Evolutionary conservation across 2,329 filamentous ascomycete genomes (phyloP).

Genomic region (Alternaria sp.): DNA sequence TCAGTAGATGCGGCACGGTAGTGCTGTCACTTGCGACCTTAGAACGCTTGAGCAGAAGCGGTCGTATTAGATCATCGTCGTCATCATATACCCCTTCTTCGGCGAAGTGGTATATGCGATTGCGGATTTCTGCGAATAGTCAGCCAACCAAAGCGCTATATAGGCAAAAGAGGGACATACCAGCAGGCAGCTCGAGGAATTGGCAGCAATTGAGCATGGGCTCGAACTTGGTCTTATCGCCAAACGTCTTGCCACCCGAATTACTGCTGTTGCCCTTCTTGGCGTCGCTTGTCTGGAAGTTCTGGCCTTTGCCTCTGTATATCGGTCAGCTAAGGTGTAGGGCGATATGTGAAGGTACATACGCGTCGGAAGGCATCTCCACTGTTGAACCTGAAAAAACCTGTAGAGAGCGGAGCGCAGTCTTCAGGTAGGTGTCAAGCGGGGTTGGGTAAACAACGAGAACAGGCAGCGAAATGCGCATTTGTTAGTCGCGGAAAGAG

Average conservation of each 20-base stretch:
- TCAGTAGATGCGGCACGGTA: not conserved
- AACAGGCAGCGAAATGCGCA: not conserved
- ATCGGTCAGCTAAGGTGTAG: not conserved
- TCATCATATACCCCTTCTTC: not conserved
- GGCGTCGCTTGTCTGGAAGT: not conserved
- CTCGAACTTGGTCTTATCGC: not conserved
- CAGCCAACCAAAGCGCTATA: not conserved
- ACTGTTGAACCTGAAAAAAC: not conserved
- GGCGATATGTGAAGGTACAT: not conserved
- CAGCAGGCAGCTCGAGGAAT: not conserved
- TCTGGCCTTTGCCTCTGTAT: not conserved
- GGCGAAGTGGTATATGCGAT: not conserved
- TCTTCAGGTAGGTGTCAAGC: not conserved
- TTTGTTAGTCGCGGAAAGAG: not conserved
- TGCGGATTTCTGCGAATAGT: not conserved
- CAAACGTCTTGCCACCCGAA: not conserved
- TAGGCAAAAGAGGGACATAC: not conserved
- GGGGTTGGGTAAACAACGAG: not conserved
- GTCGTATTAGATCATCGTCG: not conserved
- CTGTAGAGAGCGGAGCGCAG: not conserved
- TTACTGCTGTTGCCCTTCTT: not conserved
- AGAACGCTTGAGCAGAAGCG: not conserved
- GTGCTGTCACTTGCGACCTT: not conserved
- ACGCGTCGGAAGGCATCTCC: not conserved
- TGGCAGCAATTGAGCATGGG: not conserved